Evolutionary conservation across 2,329 filamentous ascomycete genomes (phyloP).

Genomic region (Xylariaceae sp.): DNA sequence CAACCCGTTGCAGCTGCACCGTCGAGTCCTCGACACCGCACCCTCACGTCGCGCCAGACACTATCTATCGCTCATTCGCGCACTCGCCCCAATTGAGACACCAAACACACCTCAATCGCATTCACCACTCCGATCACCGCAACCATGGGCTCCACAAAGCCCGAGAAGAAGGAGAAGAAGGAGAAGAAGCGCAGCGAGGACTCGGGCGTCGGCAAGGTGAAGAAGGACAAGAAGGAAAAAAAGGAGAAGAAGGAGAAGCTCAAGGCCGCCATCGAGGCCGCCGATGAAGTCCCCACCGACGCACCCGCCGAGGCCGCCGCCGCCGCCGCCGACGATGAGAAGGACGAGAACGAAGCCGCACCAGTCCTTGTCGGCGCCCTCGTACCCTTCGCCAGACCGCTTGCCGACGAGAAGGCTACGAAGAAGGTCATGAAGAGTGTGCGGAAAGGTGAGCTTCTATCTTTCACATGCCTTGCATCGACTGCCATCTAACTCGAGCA

Average conservation of each 20-base stretch:
- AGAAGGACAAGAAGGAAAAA: constrained; percentile 62
- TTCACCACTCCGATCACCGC: no score
- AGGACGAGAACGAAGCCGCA: constrained; percentile 41
- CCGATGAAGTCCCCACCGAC: constrained; percentile 58
- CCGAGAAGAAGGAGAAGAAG: constrained; percentile 47
- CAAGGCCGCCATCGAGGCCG: constrained; percentile 52
- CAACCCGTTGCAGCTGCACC: no score
- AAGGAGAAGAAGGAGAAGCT: constrained; percentile 71
- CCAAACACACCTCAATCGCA: no score
- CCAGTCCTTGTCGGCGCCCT: constrained; percentile 54
- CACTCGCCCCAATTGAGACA: no score
- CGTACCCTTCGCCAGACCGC: constrained; percentile 78
- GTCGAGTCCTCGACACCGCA: no score
- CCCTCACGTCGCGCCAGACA: no score
- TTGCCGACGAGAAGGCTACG: constrained; percentile 73
- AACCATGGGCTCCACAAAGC: constrained; percentile 32
- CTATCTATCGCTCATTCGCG: no score
- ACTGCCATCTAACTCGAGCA: constrained; percentile 7
- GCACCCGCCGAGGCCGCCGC: constrained; percentile 45
- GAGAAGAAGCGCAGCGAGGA: constrained; percentile 52
- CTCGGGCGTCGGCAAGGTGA: constrained; percentile 52
- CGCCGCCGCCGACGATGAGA: constrained; percentile 44
- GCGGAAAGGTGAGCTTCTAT: constrained; percentile 46
- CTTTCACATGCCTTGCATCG: constrained; percentile 5
- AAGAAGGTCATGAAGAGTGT: constrained; percentile 59